Evolutionary conservation across 306 rosid species (phyloP), one percentile per base, ranked within the genome.

Genomic region (Prosopis cineraria): DNA sequence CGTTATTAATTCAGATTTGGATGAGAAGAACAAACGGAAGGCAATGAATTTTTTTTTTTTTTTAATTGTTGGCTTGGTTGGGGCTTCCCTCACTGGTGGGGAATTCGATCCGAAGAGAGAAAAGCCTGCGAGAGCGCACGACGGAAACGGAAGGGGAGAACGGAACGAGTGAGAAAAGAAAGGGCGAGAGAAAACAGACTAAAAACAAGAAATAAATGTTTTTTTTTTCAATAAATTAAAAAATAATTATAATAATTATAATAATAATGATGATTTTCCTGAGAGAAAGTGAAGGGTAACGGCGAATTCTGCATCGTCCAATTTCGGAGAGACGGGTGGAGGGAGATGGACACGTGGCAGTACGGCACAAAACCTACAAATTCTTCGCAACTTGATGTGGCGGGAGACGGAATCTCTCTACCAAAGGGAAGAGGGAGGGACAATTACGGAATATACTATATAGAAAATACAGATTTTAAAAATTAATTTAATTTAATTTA

Each of bases 71-170:
- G 65, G 65, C n/a, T 29, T 36, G 25, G 31, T 34, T 60, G 31
- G 81, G 76, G 76, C 60, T 62, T 62, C 58, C 69, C 59, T 70
- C 62, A 41, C 85, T 33, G 81, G 64, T 48, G 80, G 83, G 80
- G 82, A 83, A 81, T 87, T 85, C 87, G 88, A 89, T 78, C 85
- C 85, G 88, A 74, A 77, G 78, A 81, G 89, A 80, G 82, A 37
- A 53, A 62, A 73, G 73, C 74, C 88, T 68, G 88, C 44, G 84
- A 84, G 86, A 68, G 90, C 64, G 77, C 63, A 48, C 73, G 53
- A 55, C 58, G 45, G 71, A 75, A 59, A 64, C 52, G 24, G 10
- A 14, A 9, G 19, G 82, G 27, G 74, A 0, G 31, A 25, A 56
- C n/a, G n/a, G 77, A 78, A 20, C 45, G 70, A 73, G 73, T 6